phyloP scores from a whole-genome alignment of 2,329 filamentous ascomycete species.

The Sarocladium oryzae region DNA sequence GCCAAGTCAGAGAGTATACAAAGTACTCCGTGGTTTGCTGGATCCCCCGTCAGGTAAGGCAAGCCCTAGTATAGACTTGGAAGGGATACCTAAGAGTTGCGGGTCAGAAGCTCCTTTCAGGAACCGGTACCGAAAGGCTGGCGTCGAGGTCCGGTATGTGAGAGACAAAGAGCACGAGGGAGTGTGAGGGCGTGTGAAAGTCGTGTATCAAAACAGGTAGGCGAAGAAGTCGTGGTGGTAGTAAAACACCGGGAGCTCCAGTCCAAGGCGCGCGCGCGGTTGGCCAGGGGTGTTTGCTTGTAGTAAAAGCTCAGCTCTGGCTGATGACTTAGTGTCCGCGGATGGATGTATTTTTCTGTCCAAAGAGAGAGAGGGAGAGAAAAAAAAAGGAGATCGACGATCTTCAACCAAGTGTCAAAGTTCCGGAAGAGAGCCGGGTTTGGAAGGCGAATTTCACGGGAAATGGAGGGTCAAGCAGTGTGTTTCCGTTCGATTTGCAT shows the following conservation, averaged over 20 bases:
- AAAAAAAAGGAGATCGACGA: too few relatives aligned
- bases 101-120: neutral
- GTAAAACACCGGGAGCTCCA: too few relatives aligned
- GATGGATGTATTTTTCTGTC: too few relatives aligned
- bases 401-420: neutral
- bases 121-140: neutral
- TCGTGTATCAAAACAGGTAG: too few relatives aligned
- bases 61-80: conserved; percentile 5
- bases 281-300: too few relatives aligned
- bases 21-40: neutral
- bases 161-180: too few relatives aligned
- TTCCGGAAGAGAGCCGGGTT: neutral
- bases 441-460: neutral
- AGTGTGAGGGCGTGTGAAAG: too few relatives aligned
- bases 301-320: too few relatives aligned
- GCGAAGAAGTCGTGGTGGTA: too few relatives aligned
- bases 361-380: too few relatives aligned
- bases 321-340: too few relatives aligned
- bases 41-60: neutral
- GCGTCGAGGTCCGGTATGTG: conserved; percentile 1
- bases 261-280: too few relatives aligned
- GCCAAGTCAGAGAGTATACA: neutral
- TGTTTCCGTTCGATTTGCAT: neutral
- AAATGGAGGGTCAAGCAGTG: neutral
- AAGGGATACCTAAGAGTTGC: neutral